A percentile compares a stretch with the other conserved stretches of the same genome.
Conservation (phyloP, 257 asterid genomes). For the Nemophila menziesii region DNA sequence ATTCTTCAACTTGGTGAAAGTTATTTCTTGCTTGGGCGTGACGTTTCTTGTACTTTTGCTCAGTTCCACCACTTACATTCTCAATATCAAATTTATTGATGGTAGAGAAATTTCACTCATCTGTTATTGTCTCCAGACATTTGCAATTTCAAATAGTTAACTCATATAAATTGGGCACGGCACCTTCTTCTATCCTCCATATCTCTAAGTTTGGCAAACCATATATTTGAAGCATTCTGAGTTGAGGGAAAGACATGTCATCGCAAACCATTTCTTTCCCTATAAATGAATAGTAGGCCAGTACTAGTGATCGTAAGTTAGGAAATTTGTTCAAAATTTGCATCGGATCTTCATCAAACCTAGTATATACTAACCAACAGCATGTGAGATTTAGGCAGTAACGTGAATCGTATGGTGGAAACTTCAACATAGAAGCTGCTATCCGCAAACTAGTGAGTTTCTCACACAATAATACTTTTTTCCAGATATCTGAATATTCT, state of each 20-base stretch:
- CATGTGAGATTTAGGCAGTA: too few species aligned
- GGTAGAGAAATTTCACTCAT: slow-evolving; percentile 7
- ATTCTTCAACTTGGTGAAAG: too few species aligned
- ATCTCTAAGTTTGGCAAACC: not conserved
- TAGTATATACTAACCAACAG: too few species aligned
- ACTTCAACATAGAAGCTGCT: too few species aligned
- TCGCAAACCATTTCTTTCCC: slow-evolving; percentile 6
- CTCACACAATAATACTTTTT: not conserved
- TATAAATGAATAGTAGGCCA: not conserved
- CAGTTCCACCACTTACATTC: not conserved
- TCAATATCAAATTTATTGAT: not conserved
- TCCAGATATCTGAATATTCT: not conserved
- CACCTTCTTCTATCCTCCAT: slow-evolving; percentile 13
- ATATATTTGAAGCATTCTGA: not conserved
- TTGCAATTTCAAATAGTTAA: not conserved
- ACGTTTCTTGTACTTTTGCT: not conserved
- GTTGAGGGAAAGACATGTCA: slow-evolving; percentile 9
- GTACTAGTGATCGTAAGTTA: not conserved
- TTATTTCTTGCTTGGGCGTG: too few species aligned
- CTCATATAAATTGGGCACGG: slow-evolving; percentile 10
- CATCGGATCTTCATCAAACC: slow-evolving; percentile 5
- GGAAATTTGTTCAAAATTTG: slow-evolving; percentile 8
- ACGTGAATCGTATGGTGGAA: too few species aligned
- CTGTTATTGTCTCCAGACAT: slow-evolving; percentile 6
- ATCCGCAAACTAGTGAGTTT: too few species aligned